Base-by-base conservation (phyloP, 2,329 filamentous ascomycete species). In the Hypocreales sp. region DNA sequence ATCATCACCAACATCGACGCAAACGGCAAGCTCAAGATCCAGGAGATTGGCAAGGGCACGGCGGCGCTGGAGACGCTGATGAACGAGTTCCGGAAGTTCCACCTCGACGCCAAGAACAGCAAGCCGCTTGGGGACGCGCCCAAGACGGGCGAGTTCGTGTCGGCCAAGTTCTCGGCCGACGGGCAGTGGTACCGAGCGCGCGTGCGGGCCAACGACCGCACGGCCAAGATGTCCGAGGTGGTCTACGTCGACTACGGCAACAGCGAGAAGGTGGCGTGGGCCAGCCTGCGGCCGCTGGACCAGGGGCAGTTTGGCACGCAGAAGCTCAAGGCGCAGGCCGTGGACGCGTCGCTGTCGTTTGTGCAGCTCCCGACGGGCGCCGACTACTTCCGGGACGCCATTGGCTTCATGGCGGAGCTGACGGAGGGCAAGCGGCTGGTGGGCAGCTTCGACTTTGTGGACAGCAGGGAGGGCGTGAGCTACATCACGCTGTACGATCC, bases 171-270 rank as follows among this genome's bases (percentile, higher is more conserved):
- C 61, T 79, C 75, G 6, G 77, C 75, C 28, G 90, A 98, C 47
- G 72, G 77, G 33, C 74, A 90, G 40, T 98, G 87, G 87, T 98
- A 98, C 61, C 81, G 90, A 35, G 90, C 81, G 18, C 79, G 77
- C 35, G 73, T 98, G 35, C 78, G 86, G 35, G 75, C 86, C 48
- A 94, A 95, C 54, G 90, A 98, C 58, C 83, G 90, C 35, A 69
- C 86, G 7, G 77, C 76, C 44, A 83, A 90, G 66, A 73, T 80
- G 41, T 78, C 84, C 15, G 90, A 98, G 53, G 78, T 98, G 15
- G 60, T 92, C 24, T 98, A 93, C 56, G 72, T 98, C 35, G 90
- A 98, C 60, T 98, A 92, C 53, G 90, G 90, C 42, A 98, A 98
- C 65, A 78, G 72, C 30, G 90, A 98, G 56, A 78, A 75, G 46